Base-by-base conservation (phyloP, 2,329 filamentous ascomycete genomes). In the Raffaelea arxii region DNA sequence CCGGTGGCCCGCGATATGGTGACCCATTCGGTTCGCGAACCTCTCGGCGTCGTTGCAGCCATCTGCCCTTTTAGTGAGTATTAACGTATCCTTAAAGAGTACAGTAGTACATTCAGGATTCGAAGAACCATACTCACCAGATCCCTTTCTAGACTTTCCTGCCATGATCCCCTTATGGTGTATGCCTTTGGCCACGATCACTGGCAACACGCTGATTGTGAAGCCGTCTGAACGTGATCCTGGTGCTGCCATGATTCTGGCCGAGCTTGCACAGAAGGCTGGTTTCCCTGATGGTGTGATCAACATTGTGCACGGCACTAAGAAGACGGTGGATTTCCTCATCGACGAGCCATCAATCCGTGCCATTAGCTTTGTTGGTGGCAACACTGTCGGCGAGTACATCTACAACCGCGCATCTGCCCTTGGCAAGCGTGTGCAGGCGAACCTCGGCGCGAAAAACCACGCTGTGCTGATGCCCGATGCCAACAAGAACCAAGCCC, bases 151-250 rank as follows among this genome's bases (percentile, higher is more conserved):
- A n/a, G n/a, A 92, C 72, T 92, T 92, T 68, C 86, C 86, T 38
- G 86, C 86, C 57, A 92, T 92, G 86, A 92, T 92, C 63, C 87
- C 86, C 4, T 74, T 92, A n/a, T 92, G 86, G 86, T 88, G 78
- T 51, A 89, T 92, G 51, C 87, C 86, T 32, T 85, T 92, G 56
- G 86, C 86, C 41, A 86, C 86, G 38, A 77, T 90, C 24, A 88
- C 84, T 18, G 86, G 86, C 44, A 92, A 92, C 71, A 90, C 85
- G 14, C 71, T 89, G 49, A 78, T 92, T 55, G 72, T 92, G 56
- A 92, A 92, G 75, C 86, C 86, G 10, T 91, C 86, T 1, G 86
- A 92, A 70, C 80, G 86, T 48, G 86, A 91, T 58, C 86, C 86
- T 7, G 86, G 86, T 50, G 86, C 86, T 10, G 80, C 82, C 58